Base-by-base conservation (phyloP, 106 monocot genomes). In the Allium fistulosum region DNA sequence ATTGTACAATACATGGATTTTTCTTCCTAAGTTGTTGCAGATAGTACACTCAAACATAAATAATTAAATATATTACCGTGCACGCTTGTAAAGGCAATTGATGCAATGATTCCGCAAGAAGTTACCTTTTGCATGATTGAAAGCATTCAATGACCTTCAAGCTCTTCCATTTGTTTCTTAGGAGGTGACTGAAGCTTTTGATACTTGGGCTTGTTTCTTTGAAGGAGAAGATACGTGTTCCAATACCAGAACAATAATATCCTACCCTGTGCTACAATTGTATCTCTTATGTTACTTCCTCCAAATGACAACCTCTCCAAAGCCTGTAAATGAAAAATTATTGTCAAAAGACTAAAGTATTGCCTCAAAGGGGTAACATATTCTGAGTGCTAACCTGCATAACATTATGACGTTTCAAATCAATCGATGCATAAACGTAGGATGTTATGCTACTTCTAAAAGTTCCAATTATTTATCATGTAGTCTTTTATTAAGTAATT, bases 211-310 rank as follows among this genome's bases (percentile, higher is more conserved):
- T 84, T 86, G 82, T 92, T 97, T 73, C 80, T 92, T 70, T 83
- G 82, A 8, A 97, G 89, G 56, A 97, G 89, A 71, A 97, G 72
- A 62, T 92, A 97, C 13, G 97, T 92, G 49, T 80, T 81, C 82
- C 86, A 97, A 74, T 97, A 97, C 97, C 97, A 97, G 66, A 97
- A 97, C 89, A 97, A 80, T 57, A 97, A 59, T 74, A 97, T 97
- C 63, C 89, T 84, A 9, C 92, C 92, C 66, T 97, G 97, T 11
- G 92, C 89, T 56, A 77, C 46, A 49, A 92, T 63, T 8, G 92
- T 92, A 46, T 87, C 92, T 45, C 72, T 80, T 26, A 97, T 87
- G 7, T 73, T 27, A 47, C 59, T 82, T 11, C 82, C 87, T 72
- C 92, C 97, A 63, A 97, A 92, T 7, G 97, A 97, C 71, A 97